These are phyloP conservation scores for Annulohypoxylon moriforme DNA, from an alignment of 495 filamentous ascomycete genomes.

Conservation along the genomic window DNA sequence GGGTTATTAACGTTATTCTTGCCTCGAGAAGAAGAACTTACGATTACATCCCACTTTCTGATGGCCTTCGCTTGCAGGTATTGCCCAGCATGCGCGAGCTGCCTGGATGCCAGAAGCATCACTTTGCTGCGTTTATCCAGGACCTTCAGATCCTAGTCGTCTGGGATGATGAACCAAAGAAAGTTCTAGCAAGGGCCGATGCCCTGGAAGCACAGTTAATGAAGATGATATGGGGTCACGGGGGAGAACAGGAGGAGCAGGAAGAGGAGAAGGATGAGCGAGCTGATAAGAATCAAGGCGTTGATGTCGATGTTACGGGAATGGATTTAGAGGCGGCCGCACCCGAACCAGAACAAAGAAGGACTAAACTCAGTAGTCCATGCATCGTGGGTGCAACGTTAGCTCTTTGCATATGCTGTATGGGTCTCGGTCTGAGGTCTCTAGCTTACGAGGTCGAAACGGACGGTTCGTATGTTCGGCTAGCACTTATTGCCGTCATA, in stretches of 20 bases:
- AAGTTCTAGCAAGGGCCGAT: slow-evolving; percentile 61
- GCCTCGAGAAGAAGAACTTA: slow-evolving; percentile 52
- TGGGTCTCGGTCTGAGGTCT: slow-evolving; percentile 66
- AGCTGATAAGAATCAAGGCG: slow-evolving; percentile 45
- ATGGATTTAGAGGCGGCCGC: slow-evolving; percentile 54
- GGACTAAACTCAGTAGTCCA: slow-evolving; percentile 62
- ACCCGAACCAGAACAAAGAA: slow-evolving; percentile 53
- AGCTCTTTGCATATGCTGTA: slow-evolving; percentile 60
- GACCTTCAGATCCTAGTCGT: slow-evolving; percentile 67
- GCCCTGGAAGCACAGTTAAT: slow-evolving; percentile 65
- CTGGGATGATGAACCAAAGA: slow-evolving; percentile 73
- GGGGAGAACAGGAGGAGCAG: slow-evolving; percentile 53
- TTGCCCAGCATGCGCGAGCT: slow-evolving; percentile 65
- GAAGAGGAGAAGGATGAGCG: slow-evolving; percentile 58
- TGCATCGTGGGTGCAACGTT: slow-evolving; percentile 63
- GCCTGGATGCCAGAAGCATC: slow-evolving; percentile 69
- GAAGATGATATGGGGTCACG: slow-evolving; percentile 64
- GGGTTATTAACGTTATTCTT: slow-evolving; percentile 67
- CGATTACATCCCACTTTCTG: slow-evolving; percentile 65
- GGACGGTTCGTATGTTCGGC: slow-evolving; percentile 60
- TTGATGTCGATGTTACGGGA: slow-evolving; percentile 49
- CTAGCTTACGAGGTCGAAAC: slow-evolving; percentile 64
- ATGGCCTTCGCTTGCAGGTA: slow-evolving; percentile 70
- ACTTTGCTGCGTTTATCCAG: slow-evolving; percentile 74
- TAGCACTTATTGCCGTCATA: slow-evolving; percentile 59